Evolutionary conservation across 257 asterid species (phyloP).

Genomic region (Solanum pinnatisectum): DNA sequence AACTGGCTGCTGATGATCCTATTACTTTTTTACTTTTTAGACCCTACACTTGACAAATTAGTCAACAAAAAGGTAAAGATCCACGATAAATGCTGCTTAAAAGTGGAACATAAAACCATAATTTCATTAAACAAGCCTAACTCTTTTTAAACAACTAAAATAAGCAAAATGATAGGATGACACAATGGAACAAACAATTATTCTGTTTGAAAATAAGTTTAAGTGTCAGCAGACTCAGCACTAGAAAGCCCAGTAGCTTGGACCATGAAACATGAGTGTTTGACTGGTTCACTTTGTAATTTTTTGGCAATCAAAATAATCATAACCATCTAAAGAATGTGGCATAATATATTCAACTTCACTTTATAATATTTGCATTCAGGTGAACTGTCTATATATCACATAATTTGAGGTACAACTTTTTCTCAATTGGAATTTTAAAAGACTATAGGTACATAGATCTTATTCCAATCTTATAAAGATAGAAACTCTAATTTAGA

Average conservation of each 20-base stretch:
- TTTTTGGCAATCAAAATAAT: neutral
- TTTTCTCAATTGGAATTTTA: too few relatives aligned
- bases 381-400: too few relatives aligned
- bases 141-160: neutral
- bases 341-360: neutral
- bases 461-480: too few relatives aligned
- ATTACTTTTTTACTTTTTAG: neutral
- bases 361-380: neutral
- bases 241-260: neutral
- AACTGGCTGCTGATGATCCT: neutral
- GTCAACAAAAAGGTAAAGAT: neutral
- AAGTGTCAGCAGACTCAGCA: neutral
- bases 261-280: neutral
- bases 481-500: too few relatives aligned
- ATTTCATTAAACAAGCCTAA: neutral
- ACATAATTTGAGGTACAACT: accelerated
- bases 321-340: neutral
- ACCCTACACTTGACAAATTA: neutral
- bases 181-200: neutral
- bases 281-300: neutral
- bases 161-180: neutral
- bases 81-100: neutral
- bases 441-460: too few relatives aligned
- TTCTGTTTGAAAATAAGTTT: neutral
- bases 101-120: neutral